Conservation (phyloP, 2,329 filamentous ascomycete species). For the Annulohypoxylon truncatum region DNA sequence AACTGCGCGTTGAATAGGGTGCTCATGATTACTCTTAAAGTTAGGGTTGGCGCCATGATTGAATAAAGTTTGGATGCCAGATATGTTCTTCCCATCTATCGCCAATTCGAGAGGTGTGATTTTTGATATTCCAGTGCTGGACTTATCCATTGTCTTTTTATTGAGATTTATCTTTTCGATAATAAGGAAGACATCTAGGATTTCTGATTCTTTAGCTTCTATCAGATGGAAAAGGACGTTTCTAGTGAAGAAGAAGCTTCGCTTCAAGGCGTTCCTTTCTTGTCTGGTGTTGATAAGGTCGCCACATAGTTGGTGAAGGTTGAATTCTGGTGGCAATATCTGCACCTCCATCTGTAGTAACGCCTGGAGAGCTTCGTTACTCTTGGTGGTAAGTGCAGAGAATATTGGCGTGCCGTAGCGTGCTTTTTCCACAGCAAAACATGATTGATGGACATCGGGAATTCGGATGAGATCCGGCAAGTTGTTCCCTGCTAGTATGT, state of each 20-base stretch:
- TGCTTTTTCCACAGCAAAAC: not conserved
- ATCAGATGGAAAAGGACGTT: not conserved
- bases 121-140: too few species aligned
- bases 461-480: slow-evolving; percentile 1
- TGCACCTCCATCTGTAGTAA: not conserved
- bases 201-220: not conserved
- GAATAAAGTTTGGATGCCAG: not conserved
- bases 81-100: too few species aligned
- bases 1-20: not conserved
- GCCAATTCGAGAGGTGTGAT: too few species aligned
- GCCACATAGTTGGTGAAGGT: not conserved
- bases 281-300: not conserved
- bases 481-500: not conserved
- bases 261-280: not conserved
- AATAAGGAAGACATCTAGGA: not conserved
- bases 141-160: not conserved
- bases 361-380: not conserved
- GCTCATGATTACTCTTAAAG: too few species aligned
- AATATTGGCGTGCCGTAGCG: slow-evolving; percentile 1
- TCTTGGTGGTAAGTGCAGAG: not conserved
- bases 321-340: not conserved
- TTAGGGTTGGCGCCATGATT: not conserved
- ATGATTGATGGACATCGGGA: not conserved
- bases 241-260: not conserved
- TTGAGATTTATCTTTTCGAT: not conserved